Evolutionary conservation across 768 basidiomycete species (phyloP), one percentile per base, ranked within the genome.

Genomic region (Paxillus ammoniavirescens): DNA sequence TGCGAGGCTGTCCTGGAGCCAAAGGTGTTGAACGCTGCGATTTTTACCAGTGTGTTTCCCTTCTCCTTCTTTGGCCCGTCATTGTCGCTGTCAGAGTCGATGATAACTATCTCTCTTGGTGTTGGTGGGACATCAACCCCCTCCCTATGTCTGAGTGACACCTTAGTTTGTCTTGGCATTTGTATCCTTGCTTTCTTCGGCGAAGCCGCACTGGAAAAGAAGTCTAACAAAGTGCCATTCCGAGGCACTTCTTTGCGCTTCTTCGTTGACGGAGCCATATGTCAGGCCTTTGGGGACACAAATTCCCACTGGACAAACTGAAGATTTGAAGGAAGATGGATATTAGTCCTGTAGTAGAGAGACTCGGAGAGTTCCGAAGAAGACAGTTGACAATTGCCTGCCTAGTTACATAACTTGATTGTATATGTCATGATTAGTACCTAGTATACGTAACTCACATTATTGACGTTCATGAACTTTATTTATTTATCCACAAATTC

Each of bases 31-130:
- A 44, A 17, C 4, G 0, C 33, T 21, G 15, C 13, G 9, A 21
- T 28, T 12, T 21, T 43, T 10, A 43, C 42, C 30, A 9, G 17
- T 37, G 31, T 8, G 26, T 46, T 41, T 36, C 40, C 40, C 15
- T 45, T 49, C n/a, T 40, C 38, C 49, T 17, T 45, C n/a, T 18
- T 41, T 14, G 33, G 52, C 30, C 31, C 31, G 8, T 31, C 61
- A 4, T 66, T 65, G 26, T 85, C 83, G 48, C 77, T 77, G 59
- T 85, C 84, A 17, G 84, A 84, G 63, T 86, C 84, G 51, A 87
- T 80, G 52, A 85, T 67, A 44, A 86, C 85, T 56, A 84, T 62
- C 57, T 85, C 79, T 56, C 65, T 48, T 23, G 58, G 45, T 40
- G 37, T 35, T 5, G 33, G 35, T 35, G 62, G 31, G 13, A 50